Evolutionary conservation across 2,329 filamentous ascomycete genomes (phyloP).

Genomic region (Botrytis squamosa): DNA sequence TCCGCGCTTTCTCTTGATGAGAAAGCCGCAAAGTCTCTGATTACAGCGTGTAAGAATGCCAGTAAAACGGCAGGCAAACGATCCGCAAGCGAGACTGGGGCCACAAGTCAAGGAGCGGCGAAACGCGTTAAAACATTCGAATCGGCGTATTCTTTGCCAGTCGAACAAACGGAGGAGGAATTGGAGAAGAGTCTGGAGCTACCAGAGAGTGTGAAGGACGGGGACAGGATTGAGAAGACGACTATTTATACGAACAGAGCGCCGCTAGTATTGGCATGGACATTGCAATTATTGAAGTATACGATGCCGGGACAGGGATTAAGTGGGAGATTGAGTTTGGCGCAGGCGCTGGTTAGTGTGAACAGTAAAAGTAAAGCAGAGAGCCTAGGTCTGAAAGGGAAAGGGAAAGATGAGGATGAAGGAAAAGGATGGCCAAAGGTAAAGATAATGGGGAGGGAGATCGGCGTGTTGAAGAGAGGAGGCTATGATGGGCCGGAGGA

Average conservation of each 20-base stretch:
- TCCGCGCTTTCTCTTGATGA: conserved; percentile 34
- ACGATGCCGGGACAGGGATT: conserved; percentile 84
- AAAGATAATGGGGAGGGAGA: conserved; percentile 68
- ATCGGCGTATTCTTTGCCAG: conserved; percentile 34
- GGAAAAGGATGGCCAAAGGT: conserved; percentile 57
- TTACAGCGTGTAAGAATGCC: conserved; percentile 35
- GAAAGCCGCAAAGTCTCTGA: conserved; percentile 37
- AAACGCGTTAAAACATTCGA: conserved; percentile 31
- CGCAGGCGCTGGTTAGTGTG: conserved; percentile 78
- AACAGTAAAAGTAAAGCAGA: conserved; percentile 68
- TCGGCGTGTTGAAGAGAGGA: conserved; percentile 73
- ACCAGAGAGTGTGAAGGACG: conserved; percentile 53
- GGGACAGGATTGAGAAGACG: conserved; percentile 57
- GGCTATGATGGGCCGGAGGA: conserved; percentile 52
- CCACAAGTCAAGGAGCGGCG: conserved; percentile 17
- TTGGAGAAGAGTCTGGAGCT: conserved; percentile 62
- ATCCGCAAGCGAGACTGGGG: conserved; percentile 24
- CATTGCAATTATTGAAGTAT: conserved; percentile 68
- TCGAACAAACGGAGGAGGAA: conserved; percentile 49
- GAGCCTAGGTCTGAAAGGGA: conserved; percentile 23
- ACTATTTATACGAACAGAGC: conserved; percentile 74
- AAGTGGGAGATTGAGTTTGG: conserved; percentile 79
- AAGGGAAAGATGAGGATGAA: conserved; percentile 17
- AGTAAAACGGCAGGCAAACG: conserved; percentile 33
- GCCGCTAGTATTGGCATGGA: conserved; percentile 78